Evolutionary conservation across 306 rosid genomes (phyloP).

Genomic region (Cicer arietinum): DNA sequence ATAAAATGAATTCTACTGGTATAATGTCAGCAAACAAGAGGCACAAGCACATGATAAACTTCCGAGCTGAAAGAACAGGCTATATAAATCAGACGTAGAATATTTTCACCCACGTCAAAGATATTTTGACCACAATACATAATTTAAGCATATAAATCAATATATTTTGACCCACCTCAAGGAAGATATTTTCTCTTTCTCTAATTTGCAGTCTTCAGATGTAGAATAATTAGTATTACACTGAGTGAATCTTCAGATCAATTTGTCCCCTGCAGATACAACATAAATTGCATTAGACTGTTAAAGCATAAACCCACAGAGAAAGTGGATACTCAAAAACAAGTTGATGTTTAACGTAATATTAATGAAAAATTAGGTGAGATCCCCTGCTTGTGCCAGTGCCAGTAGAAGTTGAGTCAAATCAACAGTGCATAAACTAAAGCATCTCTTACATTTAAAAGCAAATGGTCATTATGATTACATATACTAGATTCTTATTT

Average conservation of each 20-base stretch:
- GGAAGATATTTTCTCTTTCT: background rate
- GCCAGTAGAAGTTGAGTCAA: background rate
- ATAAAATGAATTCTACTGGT: background rate
- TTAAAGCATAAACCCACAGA: background rate
- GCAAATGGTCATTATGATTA: background rate
- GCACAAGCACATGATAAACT: constrained; percentile 15
- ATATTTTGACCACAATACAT: constrained; percentile 39
- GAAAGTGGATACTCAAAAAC: background rate
- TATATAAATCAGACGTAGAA: constrained; percentile 32
- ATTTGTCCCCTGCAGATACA: background rate
- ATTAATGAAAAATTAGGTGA: background rate
- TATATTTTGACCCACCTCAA: constrained; percentile 18
- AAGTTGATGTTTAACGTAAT: background rate
- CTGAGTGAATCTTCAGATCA: background rate
- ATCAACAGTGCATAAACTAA: background rate
- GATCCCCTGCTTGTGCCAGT: background rate
- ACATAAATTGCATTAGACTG: background rate
- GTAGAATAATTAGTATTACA: constrained; percentile 7
- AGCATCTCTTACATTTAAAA: background rate
- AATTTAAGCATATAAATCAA: constrained; percentile 9
- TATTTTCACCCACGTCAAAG: no score
- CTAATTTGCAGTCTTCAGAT: constrained; percentile 23
- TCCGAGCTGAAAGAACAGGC: constrained; percentile 38
- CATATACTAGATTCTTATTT: background rate
- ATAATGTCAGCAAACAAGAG: background rate